Percentiles rank a stretch among this genome's conserved stretches.
These are phyloP conservation scores for Diaporthe citrichinensis DNA, from an alignment of 2,329 filamentous ascomycete genomes.

Conservation along the genomic window DNA sequence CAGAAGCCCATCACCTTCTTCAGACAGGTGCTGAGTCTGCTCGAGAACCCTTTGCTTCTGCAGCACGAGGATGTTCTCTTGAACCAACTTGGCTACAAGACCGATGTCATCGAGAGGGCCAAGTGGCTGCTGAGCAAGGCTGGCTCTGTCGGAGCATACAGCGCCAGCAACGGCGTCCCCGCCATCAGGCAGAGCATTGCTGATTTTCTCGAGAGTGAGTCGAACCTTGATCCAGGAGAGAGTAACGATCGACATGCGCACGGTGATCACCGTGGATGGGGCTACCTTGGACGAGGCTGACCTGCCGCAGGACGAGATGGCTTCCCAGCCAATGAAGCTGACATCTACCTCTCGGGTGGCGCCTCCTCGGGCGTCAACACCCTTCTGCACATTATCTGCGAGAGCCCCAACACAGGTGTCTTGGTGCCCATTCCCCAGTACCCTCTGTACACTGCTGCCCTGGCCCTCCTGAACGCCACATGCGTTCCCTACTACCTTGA, in stretches of 20 bases:
- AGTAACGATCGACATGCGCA: not conserved
- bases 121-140: slow-evolving; percentile 84
- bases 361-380: slow-evolving; percentile 97
- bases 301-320: slow-evolving; percentile 80
- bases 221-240: too few species aligned
- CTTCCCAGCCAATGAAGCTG: slow-evolving; percentile 82
- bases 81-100: slow-evolving; percentile 85
- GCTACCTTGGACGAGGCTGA: slow-evolving; percentile 39
- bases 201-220: slow-evolving; percentile 88
- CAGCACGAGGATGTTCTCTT: slow-evolving; percentile 86
- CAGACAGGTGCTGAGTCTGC: slow-evolving; percentile 91
- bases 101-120: slow-evolving; percentile 89
- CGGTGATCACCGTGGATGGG: not conserved
- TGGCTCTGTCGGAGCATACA: slow-evolving; percentile 96
- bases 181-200: slow-evolving; percentile 91
- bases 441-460: slow-evolving; percentile 94
- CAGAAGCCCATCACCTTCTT: slow-evolving; percentile 99
- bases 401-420: slow-evolving; percentile 81
- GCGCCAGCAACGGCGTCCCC: slow-evolving; percentile 89
- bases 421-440: slow-evolving; percentile 98
- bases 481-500: slow-evolving; percentile 96
- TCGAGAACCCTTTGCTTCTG: slow-evolving; percentile 90
- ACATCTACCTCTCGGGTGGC: slow-evolving; percentile 92
- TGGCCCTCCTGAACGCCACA: slow-evolving; percentile 86
- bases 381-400: slow-evolving; percentile 89